phyloP scores from a whole-genome alignment of 257 asterid genomes.

The Solanum raphanifolium region DNA sequence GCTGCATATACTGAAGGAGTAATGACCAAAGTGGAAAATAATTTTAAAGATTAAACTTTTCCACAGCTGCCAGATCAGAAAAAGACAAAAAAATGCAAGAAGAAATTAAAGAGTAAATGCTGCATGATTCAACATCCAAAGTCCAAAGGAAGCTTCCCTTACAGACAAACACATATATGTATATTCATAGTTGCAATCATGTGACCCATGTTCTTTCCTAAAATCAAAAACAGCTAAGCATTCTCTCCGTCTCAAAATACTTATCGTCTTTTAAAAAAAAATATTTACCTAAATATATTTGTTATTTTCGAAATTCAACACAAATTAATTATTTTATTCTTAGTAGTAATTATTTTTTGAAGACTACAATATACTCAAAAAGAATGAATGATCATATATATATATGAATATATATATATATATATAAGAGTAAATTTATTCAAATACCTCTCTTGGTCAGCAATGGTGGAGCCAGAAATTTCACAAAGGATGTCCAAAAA shows the following conservation, averaged over 20 bases:
- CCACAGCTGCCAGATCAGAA: background rate
- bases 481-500: too few species aligned
- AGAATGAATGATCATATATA: background rate
- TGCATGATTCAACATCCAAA: background rate
- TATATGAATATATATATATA: too few species aligned
- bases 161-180: background rate
- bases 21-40: background rate
- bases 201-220: background rate
- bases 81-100: background rate
- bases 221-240: background rate
- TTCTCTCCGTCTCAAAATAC: background rate
- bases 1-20: background rate
- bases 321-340: background rate
- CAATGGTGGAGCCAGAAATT: too few species aligned
- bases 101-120: background rate
- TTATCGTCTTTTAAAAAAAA: background rate
- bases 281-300: background rate
- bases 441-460: background rate
- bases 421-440: background rate
- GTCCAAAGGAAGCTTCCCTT: background rate
- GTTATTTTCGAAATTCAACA: background rate
- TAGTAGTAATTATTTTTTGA: too few species aligned
- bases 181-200: background rate
- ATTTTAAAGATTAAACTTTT: background rate
- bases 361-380: background rate